These are phyloP conservation scores for Isatis tinctoria DNA, from an alignment of 345 rosid species.

Conservation along the genomic window DNA sequence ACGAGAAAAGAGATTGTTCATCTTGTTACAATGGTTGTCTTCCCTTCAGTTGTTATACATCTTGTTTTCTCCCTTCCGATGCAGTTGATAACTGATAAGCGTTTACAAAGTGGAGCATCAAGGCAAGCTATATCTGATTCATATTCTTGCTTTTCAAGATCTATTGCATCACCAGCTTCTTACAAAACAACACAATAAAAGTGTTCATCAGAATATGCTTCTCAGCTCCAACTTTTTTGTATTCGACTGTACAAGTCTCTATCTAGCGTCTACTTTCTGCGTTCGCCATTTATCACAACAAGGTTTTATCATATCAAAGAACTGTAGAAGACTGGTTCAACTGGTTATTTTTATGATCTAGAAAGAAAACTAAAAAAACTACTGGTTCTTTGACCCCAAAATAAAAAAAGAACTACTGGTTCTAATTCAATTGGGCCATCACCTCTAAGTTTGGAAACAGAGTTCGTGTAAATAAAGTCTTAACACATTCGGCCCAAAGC, in stretches of 20 bases:
- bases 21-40: not conserved
- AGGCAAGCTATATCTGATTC: slow-evolving; percentile 25
- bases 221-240: not conserved
- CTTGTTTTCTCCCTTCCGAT: not conserved
- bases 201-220: slow-evolving; percentile 15
- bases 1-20: not conserved
- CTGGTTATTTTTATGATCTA: not conserved
- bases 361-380: too few relatives aligned
- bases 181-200: slow-evolving; percentile 50
- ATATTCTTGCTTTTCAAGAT: slow-evolving; percentile 38
- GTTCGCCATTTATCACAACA: not conserved
- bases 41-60: not conserved
- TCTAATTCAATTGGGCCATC: too few relatives aligned
- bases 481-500: too few relatives aligned
- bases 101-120: slow-evolving; percentile 13
- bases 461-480: too few relatives aligned
- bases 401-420: too few relatives aligned
- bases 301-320: not conserved
- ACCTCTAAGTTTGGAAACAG: too few relatives aligned
- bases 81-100: slow-evolving; percentile 38
- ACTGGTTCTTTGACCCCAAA: too few relatives aligned
- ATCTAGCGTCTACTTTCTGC: not conserved
- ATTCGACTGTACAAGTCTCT: not conserved
- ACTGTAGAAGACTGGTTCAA: not conserved
- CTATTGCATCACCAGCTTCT: slow-evolving; percentile 60